phyloP scores from a whole-genome alignment of 306 rosid species.

The Spatholobus suberectus region DNA sequence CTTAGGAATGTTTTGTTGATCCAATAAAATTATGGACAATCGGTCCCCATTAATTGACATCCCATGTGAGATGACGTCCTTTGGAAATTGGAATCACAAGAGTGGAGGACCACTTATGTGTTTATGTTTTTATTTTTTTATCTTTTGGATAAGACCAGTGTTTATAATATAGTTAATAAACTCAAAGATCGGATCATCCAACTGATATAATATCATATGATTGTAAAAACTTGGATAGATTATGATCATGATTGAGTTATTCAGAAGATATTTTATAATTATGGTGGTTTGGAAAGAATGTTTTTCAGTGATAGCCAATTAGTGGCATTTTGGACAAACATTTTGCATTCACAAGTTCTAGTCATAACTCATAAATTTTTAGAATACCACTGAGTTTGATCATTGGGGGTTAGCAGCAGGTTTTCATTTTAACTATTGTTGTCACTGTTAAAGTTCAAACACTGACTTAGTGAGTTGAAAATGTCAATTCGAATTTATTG shows the following conservation, averaged over 20 bases:
- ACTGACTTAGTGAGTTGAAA: not conserved
- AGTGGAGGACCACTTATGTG: constrained; percentile 4
- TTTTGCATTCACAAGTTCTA: not conserved
- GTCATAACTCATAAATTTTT: not conserved
- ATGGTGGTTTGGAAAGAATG: not conserved
- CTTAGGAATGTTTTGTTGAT: not conserved
- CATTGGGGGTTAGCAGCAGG: not conserved
- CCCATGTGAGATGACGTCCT: constrained; percentile 25
- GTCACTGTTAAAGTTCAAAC: not conserved
- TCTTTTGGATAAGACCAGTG: not conserved
- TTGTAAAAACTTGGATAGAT: not conserved
- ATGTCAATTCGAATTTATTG: not conserved
- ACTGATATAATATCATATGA: not conserved
- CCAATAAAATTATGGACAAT: not conserved
- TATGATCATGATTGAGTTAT: not conserved
- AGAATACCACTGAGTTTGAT: not conserved
- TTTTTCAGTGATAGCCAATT: not conserved
- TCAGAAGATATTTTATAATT: not conserved
- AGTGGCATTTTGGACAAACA: not conserved
- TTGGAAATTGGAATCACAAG: not conserved
- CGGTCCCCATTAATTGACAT: not conserved
- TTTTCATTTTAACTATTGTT: not conserved
- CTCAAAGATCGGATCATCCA: not conserved
- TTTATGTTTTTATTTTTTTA: not conserved
- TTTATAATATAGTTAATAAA: not conserved